A percentile compares a stretch with the other conserved stretches of the same genome.
phyloP scores from a whole-genome alignment of 208 protist species.

The Trypanosoma vivax region DNA sequence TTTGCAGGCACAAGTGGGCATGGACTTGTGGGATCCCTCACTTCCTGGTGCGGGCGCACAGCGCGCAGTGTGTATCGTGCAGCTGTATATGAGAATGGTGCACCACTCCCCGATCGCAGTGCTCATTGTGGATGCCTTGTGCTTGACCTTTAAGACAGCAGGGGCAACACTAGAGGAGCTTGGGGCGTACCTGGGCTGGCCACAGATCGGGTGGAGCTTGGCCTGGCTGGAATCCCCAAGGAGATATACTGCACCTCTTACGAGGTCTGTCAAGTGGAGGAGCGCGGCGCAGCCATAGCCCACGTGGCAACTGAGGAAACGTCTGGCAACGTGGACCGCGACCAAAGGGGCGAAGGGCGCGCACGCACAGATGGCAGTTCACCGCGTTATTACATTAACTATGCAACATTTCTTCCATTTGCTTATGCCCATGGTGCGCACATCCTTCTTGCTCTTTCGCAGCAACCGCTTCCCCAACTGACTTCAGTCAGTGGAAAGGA shows the following conservation, averaged over 20 bases:
- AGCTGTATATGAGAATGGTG: slow-evolving; percentile 79
- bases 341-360: background rate
- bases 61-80: slow-evolving; percentile 50
- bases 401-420: slow-evolving; percentile 51
- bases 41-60: slow-evolving; percentile 65
- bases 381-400: slow-evolving; percentile 71
- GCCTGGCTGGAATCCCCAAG: slow-evolving; percentile 46
- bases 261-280: slow-evolving; percentile 25
- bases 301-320: background rate
- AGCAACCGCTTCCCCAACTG: slow-evolving; percentile 23
- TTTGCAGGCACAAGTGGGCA: slow-evolving; percentile 8
- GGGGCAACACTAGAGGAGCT: slow-evolving; percentile 68
- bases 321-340: background rate
- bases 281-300: background rate
- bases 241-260: slow-evolving; percentile 58
- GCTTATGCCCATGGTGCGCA: slow-evolving; percentile 72
- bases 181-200: slow-evolving; percentile 55
- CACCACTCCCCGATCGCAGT: slow-evolving; percentile 50
- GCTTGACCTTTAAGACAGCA: slow-evolving; percentile 53
- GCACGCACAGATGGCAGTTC: slow-evolving; percentile 19
- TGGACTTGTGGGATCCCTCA: slow-evolving; percentile 41
- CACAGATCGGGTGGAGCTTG: slow-evolving; percentile 37
- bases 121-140: slow-evolving; percentile 65
- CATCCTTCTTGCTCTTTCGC: slow-evolving; percentile 56
- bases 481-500: background rate